These are phyloP conservation scores for Vigna unguiculata DNA, from an alignment of 306 rosid species.

Conservation along the genomic window DNA sequence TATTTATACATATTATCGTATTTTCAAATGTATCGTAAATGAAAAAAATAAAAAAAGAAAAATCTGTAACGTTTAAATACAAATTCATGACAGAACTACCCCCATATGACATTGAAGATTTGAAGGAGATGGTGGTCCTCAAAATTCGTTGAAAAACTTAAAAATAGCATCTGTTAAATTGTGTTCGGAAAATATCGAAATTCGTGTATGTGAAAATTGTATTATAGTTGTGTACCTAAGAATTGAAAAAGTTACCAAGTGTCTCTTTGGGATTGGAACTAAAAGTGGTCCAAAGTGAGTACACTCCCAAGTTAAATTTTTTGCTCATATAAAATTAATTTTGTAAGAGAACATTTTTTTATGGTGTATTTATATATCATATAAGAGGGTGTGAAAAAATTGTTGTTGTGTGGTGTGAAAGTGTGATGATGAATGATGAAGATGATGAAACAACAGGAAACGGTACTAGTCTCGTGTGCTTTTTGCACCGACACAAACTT, in stretches of 20 bases:
- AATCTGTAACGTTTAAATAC: background rate
- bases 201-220: background rate
- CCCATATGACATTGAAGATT: background rate
- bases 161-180: background rate
- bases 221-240: background rate
- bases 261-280: background rate
- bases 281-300: background rate
- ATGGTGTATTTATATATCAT: too few relatives aligned
- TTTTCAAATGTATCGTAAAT: too few relatives aligned
- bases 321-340: too few relatives aligned
- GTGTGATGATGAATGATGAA: slow-evolving; percentile 1
- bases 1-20: too few relatives aligned
- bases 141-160: background rate
- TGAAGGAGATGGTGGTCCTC: slow-evolving; percentile 5
- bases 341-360: too few relatives aligned
- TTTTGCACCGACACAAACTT: slow-evolving; percentile 41
- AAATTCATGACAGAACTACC: background rate
- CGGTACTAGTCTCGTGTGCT: slow-evolving; percentile 32
- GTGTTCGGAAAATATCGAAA: background rate
- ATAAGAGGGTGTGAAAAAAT: too few relatives aligned
- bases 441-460: slow-evolving; percentile 21
- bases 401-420: too few relatives aligned
- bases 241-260: background rate
- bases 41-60: too few relatives aligned
- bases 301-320: too few relatives aligned